Evolutionary conservation across 257 asterid genomes (phyloP).

Genomic region (Solanum peruvianum): DNA sequence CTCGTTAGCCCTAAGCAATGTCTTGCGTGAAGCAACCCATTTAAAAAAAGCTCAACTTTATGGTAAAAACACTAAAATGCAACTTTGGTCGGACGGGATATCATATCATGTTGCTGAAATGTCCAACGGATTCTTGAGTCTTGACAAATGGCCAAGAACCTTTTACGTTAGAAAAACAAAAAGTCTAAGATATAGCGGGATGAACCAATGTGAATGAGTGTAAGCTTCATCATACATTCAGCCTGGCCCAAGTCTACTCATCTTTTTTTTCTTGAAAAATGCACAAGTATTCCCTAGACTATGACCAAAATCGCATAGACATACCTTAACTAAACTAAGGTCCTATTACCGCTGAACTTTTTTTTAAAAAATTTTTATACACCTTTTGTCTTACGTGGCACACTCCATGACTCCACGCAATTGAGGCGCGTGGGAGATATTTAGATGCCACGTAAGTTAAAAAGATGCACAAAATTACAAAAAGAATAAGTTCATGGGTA

Average conservation of each 20-base stretch:
- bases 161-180: neutral
- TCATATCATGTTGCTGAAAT: neutral
- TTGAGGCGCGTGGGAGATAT: no score
- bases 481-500: no score
- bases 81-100: neutral
- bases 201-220: neutral
- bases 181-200: neutral
- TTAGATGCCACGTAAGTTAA: no score
- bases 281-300: no score
- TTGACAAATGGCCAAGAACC: neutral
- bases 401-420: no score
- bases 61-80: neutral
- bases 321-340: no score
- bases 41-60: neutral
- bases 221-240: neutral
- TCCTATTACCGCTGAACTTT: accelerated
- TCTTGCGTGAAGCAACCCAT: neutral
- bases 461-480: no score
- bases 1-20: neutral
- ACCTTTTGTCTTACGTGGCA: no score
- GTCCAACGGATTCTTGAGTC: neutral
- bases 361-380: no score
- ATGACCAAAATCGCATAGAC: no score
- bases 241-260: neutral
- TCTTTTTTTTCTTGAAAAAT: neutral